Evolutionary conservation across 495 filamentous ascomycete species (phyloP).

Genomic region (Penicillium flavigenum): DNA sequence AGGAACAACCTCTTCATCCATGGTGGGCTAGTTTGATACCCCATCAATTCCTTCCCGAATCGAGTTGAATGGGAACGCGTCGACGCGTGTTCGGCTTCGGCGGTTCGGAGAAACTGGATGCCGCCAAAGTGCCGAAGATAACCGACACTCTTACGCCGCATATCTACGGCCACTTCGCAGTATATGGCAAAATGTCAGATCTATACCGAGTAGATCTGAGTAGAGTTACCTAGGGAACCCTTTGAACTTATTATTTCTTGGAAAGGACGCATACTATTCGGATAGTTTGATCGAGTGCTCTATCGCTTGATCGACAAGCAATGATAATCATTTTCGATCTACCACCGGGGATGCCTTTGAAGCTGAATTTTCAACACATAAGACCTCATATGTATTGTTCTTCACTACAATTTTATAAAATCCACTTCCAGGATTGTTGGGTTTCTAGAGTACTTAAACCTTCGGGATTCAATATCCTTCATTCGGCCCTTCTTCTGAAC

Average conservation of each 20-base stretch:
- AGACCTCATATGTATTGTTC: not conserved
- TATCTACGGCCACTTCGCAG: not conserved
- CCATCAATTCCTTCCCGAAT: conserved; percentile 17
- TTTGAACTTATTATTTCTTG: not conserved
- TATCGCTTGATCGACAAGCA: not conserved
- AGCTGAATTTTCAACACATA: not conserved
- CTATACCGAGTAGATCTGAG: not conserved
- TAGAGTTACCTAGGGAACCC: not conserved
- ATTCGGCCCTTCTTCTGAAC: not conserved
- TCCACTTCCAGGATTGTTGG: not conserved
- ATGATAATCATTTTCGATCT: not conserved
- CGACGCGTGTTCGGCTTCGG: conserved; percentile 30
- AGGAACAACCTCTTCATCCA: conserved; percentile 44
- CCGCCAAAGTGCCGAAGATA: conserved; percentile 42
- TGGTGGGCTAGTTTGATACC: conserved; percentile 23
- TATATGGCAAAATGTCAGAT: conserved; percentile 10
- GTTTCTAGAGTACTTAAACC: not conserved
- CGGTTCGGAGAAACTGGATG: conserved; percentile 28
- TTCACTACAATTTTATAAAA: not conserved
- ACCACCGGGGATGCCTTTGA: not conserved
- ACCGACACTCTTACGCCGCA: conserved; percentile 28
- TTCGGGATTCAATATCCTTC: not conserved
- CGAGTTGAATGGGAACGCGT: conserved; percentile 39
- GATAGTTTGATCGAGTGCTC: not conserved
- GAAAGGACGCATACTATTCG: not conserved